Base-by-base conservation (phyloP, 1,284 basidiomycete species). In the Puccinia coronata region DNA sequence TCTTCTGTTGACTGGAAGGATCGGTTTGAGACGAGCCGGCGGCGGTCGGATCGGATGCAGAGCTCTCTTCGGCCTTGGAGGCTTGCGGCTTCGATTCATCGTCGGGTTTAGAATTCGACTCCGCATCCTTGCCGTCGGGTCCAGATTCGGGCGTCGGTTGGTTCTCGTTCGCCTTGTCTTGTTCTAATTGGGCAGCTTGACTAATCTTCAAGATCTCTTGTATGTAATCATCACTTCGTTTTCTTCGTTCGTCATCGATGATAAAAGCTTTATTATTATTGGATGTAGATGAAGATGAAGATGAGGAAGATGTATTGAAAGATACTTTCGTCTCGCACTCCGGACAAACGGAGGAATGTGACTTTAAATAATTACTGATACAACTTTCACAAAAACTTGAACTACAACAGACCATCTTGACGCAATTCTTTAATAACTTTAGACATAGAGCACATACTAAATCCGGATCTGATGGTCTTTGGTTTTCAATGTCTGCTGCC, bases 301-400 rank as follows among this genome's bases (percentile, higher is more conserved):
- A 39, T 9, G 55, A 41, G 61, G 34, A n/a, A 63, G 75, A 69
- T 57, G 67, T 39, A 28, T 57, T 80, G 34, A 57, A 57, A 36
- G 69, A 72, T 49, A 80, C 57, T 88, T 92, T 95, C 87, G 91
- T 92, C 83, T 91, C 90, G 86, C 96, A 98, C 82, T 91, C 90
- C 18, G 93, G 94, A 87, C 95, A 98, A 82, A 92, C 88, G 87
- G 97, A 96, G 87, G 96, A 94, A 87, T 93, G 91, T 86, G 97
- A 95, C 82, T 96, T 90, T 74, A 98, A 88, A 87, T 95, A 90
- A 55, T 92, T 93, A 86, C 94, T 92, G 82, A 98, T 92, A 88
- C 95, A 97, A 86, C 97, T 95, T 87, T 97, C 94, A 88, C 95
- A 97, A 87, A 92, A 98, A n/a, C 90, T 86, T 61, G 91, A 92